These are phyloP conservation scores for Candida boleticola DNA, from an alignment of 805 yeast species.

Conservation along the genomic window DNA sequence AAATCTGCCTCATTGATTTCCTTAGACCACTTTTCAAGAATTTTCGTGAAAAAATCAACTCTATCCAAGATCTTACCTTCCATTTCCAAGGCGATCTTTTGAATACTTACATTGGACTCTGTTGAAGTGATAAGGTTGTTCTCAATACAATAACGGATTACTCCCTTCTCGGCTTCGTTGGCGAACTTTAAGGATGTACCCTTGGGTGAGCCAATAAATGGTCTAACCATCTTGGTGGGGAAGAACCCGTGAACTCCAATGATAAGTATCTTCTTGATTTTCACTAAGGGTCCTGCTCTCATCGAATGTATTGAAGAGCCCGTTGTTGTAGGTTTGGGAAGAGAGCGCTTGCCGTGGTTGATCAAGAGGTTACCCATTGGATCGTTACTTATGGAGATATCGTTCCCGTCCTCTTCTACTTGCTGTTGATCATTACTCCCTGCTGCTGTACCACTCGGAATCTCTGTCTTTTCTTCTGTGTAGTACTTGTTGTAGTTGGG, in stretches of 20 bases:
- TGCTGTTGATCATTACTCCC: slow-evolving; percentile 6
- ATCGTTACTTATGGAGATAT: slow-evolving; percentile 40
- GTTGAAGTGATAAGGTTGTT: slow-evolving; percentile 32
- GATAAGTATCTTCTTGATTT: slow-evolving; percentile 62
- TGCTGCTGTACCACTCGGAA: not conserved
- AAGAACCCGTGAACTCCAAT: slow-evolving; percentile 97
- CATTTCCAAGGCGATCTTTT: slow-evolving; percentile 88
- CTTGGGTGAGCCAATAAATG: slow-evolving; percentile 91
- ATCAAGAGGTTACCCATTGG: slow-evolving; percentile 41
- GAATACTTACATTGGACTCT: slow-evolving; percentile 50
- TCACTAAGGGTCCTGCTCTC: slow-evolving; percentile 18
- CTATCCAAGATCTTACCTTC: slow-evolving; percentile 90
- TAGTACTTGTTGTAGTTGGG: slow-evolving; percentile 35
- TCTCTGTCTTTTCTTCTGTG: slow-evolving; percentile 7
- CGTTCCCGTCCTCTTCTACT: slow-evolving; percentile 17
- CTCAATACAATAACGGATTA: slow-evolving; percentile 58
- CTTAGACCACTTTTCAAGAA: slow-evolving; percentile 66
- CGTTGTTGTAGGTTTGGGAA: not conserved
- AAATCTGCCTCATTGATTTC: slow-evolving; percentile 69
- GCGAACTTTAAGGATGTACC: slow-evolving; percentile 93
- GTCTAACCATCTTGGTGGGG: slow-evolving; percentile 82
- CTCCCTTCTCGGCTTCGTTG: slow-evolving; percentile 80
- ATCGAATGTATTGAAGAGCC: not conserved
- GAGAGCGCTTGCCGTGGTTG: slow-evolving; percentile 19
- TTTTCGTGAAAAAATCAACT: slow-evolving; percentile 73